Base-by-base conservation (phyloP, 345 rosid species). In the Citrus unshiu region DNA sequence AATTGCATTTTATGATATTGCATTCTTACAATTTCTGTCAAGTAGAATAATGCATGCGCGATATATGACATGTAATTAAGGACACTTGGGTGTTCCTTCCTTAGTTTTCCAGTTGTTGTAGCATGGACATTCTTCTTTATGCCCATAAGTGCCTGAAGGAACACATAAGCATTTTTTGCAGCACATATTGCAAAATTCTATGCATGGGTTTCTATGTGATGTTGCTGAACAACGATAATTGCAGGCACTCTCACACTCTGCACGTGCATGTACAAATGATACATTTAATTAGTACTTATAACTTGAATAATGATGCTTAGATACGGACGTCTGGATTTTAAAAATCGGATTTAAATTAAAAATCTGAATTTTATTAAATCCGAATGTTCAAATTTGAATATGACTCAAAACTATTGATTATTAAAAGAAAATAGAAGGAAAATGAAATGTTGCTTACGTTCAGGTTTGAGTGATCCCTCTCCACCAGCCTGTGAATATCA, bases 161-260 rank as follows among this genome's bases (percentile, higher is more conserved):
- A 93, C 98, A 78, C 98, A 95, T 72, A 90, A 82, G 85, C 98
- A 95, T 74, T 82, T 84, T 19, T 78, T 73, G 80, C 97, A 95
- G 78, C 98, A 93, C 81, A 88, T 89, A 58, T 81, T 87, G 81
- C 98, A 92, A 82, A 89, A 91, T 82, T 89, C 87, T 86, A 93
- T 79, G 90, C 98, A 95, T 57, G 95, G 89, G 80, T 93, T 87
- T 87, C 84, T 82, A 84, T 89, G 84, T 1, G 90, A 84, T 34
- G 98, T 92, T 32, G 87, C 90, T 6, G 93, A 90, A 84, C 98
- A 93, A 59, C 95, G 83, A 27, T 69, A 80, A 43, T 62, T 7
- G 18, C 78, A 43, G 2, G 78, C 70, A 8, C 5, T 59, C 22
- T 30, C 25, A 22, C 69, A 63, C 58, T 63, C 70, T 43, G 70